A percentile compares a stretch with the other conserved stretches of the same genome.
These are phyloP conservation scores for Chlamydomonas urium DNA, from an alignment of 139 green algal species.

Conservation along the genomic window DNA sequence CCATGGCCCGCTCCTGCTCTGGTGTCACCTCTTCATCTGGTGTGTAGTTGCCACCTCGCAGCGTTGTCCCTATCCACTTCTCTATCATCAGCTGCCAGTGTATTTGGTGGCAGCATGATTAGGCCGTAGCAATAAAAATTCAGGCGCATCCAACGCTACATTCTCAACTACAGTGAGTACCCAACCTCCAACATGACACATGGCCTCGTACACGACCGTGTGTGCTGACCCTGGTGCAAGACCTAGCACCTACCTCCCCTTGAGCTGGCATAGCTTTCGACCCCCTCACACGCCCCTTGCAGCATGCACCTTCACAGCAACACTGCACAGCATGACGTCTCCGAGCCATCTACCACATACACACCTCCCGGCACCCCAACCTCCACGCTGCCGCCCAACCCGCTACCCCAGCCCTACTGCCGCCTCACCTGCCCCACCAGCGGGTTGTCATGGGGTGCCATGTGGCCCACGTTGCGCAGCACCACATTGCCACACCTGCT, in stretches of 20 bases:
- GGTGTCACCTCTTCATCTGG: slow-evolving; percentile 1
- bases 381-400: not conserved
- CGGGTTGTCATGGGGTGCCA: slow-evolving; percentile 53
- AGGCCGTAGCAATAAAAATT: not conserved
- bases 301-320: no score
- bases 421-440: slow-evolving; percentile 13
- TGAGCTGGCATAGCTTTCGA: no score
- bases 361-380: not conserved
- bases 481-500: slow-evolving; percentile 23
- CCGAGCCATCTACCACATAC: not conserved
- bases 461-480: slow-evolving; percentile 47
- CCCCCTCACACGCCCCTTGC: no score
- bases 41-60: slow-evolving; percentile 1
- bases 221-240: no score
- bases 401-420: not conserved
- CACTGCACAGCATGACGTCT: no score
- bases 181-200: no score
- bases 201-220: no score
- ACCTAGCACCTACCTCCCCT: no score
- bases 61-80: slow-evolving; percentile 17
- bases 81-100: slow-evolving; percentile 20
- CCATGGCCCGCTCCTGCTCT: no score
- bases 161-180: no score
- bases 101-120: not conserved
- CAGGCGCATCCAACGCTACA: no score